Evolutionary conservation across 768 basidiomycete species (phyloP), one percentile per base, ranked within the genome.

Genomic region (Phlebiopsis gigantea): DNA sequence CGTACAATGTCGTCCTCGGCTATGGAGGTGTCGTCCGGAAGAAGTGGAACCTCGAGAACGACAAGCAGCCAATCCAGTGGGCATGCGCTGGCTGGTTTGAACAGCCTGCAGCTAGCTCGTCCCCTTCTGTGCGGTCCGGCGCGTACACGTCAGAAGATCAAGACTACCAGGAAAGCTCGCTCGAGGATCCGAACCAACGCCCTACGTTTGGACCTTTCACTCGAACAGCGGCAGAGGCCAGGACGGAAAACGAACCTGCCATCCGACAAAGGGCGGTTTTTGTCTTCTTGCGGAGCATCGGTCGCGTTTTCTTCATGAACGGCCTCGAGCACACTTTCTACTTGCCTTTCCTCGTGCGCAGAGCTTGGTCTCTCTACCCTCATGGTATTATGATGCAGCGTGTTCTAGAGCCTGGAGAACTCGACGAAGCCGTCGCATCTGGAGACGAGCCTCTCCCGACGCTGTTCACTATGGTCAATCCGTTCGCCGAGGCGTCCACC

Each of bases 311-410:
- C 64, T 71, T 89, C 55, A 73, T 77, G 61, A 86, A 87, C 59
- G 90, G 90, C 4, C 64, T 79, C 30, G 85, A 90, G 62, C 90
- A 85, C 64, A 88, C 87, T 1, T 86, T 91, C 66, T 81, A 87
- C 26, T 72, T 93, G 4, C 91, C 91, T 0, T 93, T 93, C 65
- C 79, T 90, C 56, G 87, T 90, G 2, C 78, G 85, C 34, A 81
- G 77, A 58, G 90, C 87, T 1, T 92, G 89, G 90, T 83, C 90
- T 4, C 72, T 90, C 21, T 77, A 75, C 56, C 91, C 91, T 1
- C 85, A 88, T 60, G 91, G 91, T 1, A 79, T 93, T 22, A 76
- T 93, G 72, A 80, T 93, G 43, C 88, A 93, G 63, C 77, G 91
- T 25, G 80, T 82, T 4, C 73, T 90, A 47, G 88, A 89, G 62